Percentiles rank a stretch among this genome's conserved stretches.
phyloP scores from a whole-genome alignment of 2,329 filamentous ascomycete species.

The Trichoderma asperellum region DNA sequence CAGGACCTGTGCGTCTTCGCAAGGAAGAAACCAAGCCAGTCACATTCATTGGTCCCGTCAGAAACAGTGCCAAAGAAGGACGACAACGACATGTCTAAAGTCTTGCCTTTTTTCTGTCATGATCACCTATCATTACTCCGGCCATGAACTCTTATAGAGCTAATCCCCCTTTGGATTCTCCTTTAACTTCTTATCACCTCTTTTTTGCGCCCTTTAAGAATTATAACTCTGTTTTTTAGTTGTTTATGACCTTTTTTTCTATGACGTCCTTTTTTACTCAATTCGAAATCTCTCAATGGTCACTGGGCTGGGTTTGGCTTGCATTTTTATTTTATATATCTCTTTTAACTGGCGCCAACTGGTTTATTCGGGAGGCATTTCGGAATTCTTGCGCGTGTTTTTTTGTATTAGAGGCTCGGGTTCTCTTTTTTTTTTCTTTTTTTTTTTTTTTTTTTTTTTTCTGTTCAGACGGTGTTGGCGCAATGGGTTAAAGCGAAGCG shows the following conservation, averaged over 20 bases:
- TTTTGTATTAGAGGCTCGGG: constrained; percentile 24
- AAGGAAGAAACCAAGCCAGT: constrained; percentile 61
- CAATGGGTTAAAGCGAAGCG: constrained; percentile 9
- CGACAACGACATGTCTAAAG: constrained; percentile 36
- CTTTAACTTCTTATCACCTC: constrained; percentile 21
- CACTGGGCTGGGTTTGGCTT: constrained; percentile 15
- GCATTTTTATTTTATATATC: constrained; percentile 14
- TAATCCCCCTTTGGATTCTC: constrained; percentile 21
- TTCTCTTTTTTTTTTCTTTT: background rate
- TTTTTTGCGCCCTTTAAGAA: constrained; percentile 1
- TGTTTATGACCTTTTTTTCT: constrained; percentile 20
- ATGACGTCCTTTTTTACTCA: background rate
- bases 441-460: background rate
- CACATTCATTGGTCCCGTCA: constrained; percentile 58
- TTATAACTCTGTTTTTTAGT: constrained; percentile 19
- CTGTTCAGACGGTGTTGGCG: constrained; percentile 27
- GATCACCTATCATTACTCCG: background rate
- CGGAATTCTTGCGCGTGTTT: constrained; percentile 13
- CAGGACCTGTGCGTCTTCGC: constrained; percentile 53
- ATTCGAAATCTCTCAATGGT: constrained; percentile 6
- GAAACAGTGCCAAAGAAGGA: constrained; percentile 45
- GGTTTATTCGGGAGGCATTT: constrained; percentile 4
- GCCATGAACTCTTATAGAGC: constrained; percentile 25
- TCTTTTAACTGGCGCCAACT: constrained; percentile 22
- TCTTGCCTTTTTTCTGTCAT: constrained; percentile 3